phyloP scores from a whole-genome alignment of 352 stramenopile genomes.

The Pythium monospermum region DNA sequence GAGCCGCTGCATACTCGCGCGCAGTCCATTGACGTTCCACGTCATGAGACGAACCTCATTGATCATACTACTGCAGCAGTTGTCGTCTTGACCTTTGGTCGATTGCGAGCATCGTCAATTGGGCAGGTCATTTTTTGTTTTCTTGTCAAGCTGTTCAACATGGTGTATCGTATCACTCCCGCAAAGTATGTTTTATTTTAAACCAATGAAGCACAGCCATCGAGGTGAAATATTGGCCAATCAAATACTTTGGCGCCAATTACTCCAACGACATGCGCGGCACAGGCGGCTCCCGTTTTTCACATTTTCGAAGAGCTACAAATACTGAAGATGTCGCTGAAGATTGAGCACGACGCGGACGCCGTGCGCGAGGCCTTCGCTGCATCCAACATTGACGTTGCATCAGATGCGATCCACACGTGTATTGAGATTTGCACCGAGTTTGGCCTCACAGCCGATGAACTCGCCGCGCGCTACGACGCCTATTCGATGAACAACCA shows the following conservation, averaged over 20 bases:
- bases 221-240: conserved; percentile 18
- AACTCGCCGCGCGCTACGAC: conserved; percentile 78
- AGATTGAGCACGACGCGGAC: conserved; percentile 52
- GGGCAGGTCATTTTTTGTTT: no score
- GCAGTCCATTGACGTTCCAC: conserved; percentile 87
- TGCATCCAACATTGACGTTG: conserved; percentile 70
- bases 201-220: no score
- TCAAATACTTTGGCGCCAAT: conserved; percentile 34
- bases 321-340: conserved; percentile 19
- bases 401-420: conserved; percentile 52
- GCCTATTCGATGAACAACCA: conserved; percentile 86
- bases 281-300: no score
- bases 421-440: conserved; percentile 71
- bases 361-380: conserved; percentile 68
- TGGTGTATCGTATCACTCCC: neutral
- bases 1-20: conserved; percentile 61
- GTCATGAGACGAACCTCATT: conserved; percentile 48
- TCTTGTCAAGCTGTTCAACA: neutral
- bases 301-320: no score
- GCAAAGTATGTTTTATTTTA: conserved; percentile 5
- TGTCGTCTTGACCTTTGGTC: no score
- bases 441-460: conserved; percentile 71
- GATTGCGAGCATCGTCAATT: no score
- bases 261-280: no score
- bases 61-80: no score